These are phyloP conservation scores for Elongisporangium anandrum DNA, from an alignment of 352 stramenopile species.

Conservation along the genomic window DNA sequence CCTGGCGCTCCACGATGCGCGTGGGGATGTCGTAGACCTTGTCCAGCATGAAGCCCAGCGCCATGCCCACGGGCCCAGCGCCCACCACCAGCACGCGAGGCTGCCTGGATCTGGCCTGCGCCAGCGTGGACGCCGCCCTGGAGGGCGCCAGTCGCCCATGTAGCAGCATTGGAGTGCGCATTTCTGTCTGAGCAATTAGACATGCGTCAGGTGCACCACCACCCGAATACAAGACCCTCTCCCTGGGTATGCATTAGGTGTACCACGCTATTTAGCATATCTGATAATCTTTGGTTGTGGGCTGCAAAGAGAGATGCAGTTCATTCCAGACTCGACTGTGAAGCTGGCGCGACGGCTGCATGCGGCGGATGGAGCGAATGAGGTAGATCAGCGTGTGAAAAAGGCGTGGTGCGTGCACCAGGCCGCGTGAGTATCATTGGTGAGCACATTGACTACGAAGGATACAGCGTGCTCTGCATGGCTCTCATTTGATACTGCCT, in stretches of 20 bases:
- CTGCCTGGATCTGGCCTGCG: slow-evolving; percentile 4
- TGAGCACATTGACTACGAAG: slow-evolving; percentile 87
- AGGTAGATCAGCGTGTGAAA: background rate
- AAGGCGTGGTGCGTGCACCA: slow-evolving; percentile 39
- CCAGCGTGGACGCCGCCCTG: background rate
- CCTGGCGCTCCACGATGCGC: slow-evolving; percentile 75
- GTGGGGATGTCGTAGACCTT: slow-evolving; percentile 64
- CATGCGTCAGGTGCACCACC: background rate
- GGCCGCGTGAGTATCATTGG: slow-evolving; percentile 86
- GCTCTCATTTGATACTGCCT: slow-evolving; percentile 39
- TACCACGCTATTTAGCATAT: background rate
- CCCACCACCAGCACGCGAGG: slow-evolving; percentile 71
- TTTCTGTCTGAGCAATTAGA: background rate
- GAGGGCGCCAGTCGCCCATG: slow-evolving; percentile 8
- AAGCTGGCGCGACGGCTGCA: too few relatives aligned
- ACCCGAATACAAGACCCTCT: background rate
- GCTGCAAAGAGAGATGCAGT: background rate
- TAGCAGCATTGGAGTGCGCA: background rate
- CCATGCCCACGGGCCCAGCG: slow-evolving; percentile 63
- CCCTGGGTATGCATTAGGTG: background rate
- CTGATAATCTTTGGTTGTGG: background rate
- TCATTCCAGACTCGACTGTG: background rate
- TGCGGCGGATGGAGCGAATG: background rate
- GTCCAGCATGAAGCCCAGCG: slow-evolving; percentile 64
- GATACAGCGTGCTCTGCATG: slow-evolving; percentile 82